Evolutionary conservation across 371 early-diverging fungal genomes (phyloP).

Genomic region (Polyrhizophydium stewartii): DNA sequence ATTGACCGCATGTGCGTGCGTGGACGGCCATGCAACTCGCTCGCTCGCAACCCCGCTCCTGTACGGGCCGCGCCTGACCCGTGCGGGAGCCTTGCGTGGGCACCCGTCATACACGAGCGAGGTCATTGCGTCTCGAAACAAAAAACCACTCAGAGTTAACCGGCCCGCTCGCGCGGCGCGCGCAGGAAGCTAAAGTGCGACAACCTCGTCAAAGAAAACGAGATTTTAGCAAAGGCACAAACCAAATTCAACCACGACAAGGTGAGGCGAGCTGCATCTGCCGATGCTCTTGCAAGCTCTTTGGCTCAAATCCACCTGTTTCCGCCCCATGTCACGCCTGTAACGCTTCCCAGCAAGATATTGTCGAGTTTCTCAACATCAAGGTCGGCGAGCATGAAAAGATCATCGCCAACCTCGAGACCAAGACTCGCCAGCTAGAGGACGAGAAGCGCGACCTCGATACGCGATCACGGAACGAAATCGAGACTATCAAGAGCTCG

Average conservation of each 20-base stretch:
- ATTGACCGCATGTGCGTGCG: conserved; percentile 26
- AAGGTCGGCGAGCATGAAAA: conserved; percentile 54
- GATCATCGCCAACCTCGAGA: conserved; percentile 35
- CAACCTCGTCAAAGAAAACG: conserved; percentile 34
- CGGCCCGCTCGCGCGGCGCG: too few species aligned
- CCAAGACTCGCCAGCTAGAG: conserved; percentile 28
- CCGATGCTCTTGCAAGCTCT: neutral
- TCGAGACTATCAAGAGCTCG: conserved; percentile 20
- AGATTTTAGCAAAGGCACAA: conserved; percentile 37
- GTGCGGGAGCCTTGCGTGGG: too few species aligned
- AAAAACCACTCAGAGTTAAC: too few species aligned
- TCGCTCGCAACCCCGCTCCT: neutral
- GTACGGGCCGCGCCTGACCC: neutral
- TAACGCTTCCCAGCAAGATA: conserved; percentile 42
- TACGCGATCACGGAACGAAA: conserved; percentile 15
- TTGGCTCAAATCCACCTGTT: neutral
- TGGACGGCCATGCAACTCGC: neutral
- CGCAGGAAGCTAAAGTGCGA: conserved; percentile 43
- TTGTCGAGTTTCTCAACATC: conserved; percentile 55
- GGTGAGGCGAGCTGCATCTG: conserved; percentile 6
- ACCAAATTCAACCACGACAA: conserved; percentile 46
- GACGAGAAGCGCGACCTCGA: conserved; percentile 37
- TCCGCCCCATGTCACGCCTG: neutral
- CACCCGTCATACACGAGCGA: too few species aligned
- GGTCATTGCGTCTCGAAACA: too few species aligned